Evolutionary conservation across 2,329 filamentous ascomycete species (phyloP).

Genomic region (Gyromitra esculenta): DNA sequence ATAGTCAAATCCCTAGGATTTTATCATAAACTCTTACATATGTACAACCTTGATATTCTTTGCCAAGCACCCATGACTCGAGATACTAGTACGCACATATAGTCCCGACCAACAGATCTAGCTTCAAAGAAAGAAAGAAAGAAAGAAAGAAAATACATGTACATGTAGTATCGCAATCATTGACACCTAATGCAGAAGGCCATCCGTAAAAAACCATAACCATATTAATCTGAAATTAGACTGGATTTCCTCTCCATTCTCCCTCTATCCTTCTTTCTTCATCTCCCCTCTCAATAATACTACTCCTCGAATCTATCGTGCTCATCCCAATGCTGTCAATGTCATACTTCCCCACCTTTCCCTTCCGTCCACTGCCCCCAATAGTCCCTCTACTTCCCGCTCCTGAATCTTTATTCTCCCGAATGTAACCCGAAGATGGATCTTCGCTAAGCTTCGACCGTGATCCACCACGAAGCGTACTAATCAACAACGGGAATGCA

Average conservation of each 20-base stretch:
- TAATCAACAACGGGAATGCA: constrained; percentile 19
- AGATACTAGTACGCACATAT: background rate
- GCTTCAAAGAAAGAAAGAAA: background rate
- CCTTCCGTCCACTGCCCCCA: constrained; percentile 10
- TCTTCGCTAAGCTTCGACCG: constrained; percentile 15
- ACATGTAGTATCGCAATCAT: background rate
- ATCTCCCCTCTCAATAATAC: constrained; percentile 7
- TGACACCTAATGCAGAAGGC: background rate
- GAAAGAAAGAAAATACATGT: background rate
- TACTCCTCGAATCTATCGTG: constrained; percentile 10
- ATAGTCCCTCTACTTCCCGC: constrained; percentile 4
- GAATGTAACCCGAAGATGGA: constrained; percentile 5
- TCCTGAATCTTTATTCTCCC: constrained; percentile 14
- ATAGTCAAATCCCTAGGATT: background rate
- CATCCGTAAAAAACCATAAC: background rate
- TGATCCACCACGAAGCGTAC: constrained; percentile 23
- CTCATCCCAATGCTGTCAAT: constrained; percentile 10
- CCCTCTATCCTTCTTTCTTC: constrained; percentile 56
- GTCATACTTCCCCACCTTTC: background rate
- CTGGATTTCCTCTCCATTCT: constrained; percentile 12
- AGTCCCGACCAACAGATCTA: background rate
- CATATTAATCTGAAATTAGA: constrained; percentile 12
- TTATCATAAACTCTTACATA: background rate
- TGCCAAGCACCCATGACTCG: background rate
- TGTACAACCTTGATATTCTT: background rate